Evolutionary conservation across 2,329 filamentous ascomycete genomes (phyloP), one percentile per base, ranked within the genome.

Genomic region (Diaporthe batatas): DNA sequence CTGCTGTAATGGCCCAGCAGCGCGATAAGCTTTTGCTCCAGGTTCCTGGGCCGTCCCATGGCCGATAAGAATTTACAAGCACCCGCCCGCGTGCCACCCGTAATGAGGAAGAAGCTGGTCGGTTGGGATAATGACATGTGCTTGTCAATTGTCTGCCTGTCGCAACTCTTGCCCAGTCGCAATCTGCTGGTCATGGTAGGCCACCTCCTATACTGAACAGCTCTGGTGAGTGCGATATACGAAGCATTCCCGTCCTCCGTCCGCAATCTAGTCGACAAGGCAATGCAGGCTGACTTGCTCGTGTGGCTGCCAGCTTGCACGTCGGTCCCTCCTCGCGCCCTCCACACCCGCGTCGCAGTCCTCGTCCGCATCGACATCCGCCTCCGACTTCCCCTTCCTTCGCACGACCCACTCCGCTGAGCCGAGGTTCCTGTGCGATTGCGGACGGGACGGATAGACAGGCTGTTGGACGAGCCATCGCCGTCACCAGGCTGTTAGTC

Each of bases 41-140:
- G 47, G 62, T 39, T 39, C 47, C 62, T 39, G 23, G 42, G 55
- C 23, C 32, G 23, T 25, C n/a, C 32, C 18, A 62, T 42, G 18
- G 23, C 55, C 68, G 68, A 70, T 70, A 70, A 70, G 68, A 70
- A 70, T 70, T 70, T 70, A 62, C 68, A 59, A 36, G 62, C 47
- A 39, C n/a, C 47, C 44, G 47, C 32, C 62, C 47, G 39, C 62
- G 44, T 53, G 47, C 62, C 47, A 67, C 62, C 62, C 32, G 34
- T 42, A 39, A 23, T 16, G 8, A 34, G 39, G 62, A 67, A 53
- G 59, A 65, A 67, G 62, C 62, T 25, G 62, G 62, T 29, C 62
- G 29, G 14, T 67, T 23, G 32, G 47, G 25, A 67, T 53, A 67
- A 67, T 70, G 47, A 36, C 55, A 70, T 70, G 68, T 70, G 68